phyloP scores from a whole-genome alignment of 768 basidiomycete genomes.

The Trametopsis cervina region DNA sequence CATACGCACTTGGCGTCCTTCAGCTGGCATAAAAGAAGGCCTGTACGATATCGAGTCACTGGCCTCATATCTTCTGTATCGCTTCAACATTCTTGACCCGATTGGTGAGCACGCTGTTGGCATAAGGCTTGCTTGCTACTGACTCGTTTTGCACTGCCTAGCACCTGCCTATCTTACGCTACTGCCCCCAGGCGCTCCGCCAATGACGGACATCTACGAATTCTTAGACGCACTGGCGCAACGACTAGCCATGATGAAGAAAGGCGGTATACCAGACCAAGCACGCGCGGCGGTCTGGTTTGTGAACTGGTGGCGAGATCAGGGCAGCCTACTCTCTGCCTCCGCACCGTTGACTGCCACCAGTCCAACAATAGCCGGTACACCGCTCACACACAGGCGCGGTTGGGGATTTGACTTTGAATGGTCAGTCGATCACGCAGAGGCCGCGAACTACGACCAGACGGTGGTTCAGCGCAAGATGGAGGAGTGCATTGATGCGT shows the following conservation, averaged over 20 bases:
- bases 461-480: slow-evolving; percentile 52
- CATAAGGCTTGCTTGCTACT: neutral
- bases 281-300: slow-evolving; percentile 74
- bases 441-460: slow-evolving; percentile 19
- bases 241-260: slow-evolving; percentile 76
- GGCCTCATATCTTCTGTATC: slow-evolving; percentile 80
- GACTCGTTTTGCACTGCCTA: slow-evolving; percentile 20
- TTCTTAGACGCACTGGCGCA: slow-evolving; percentile 66
- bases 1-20: neutral
- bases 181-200: slow-evolving; percentile 45
- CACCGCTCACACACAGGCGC: slow-evolving; percentile 27
- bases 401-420: slow-evolving; percentile 88
- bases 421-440: slow-evolving; percentile 35
- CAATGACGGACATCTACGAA: slow-evolving; percentile 51
- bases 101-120: slow-evolving; percentile 38
- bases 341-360: slow-evolving; percentile 27
- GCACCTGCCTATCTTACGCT: slow-evolving; percentile 66
- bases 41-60: slow-evolving; percentile 81
- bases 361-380: slow-evolving; percentile 7
- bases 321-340: slow-evolving; percentile 55
- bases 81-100: slow-evolving; percentile 74
- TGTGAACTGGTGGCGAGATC: slow-evolving; percentile 81
- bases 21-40: slow-evolving; percentile 92
- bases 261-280: slow-evolving; percentile 68
- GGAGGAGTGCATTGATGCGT: slow-evolving; percentile 60